Percentiles rank a stretch among this genome's conserved stretches.
Evolutionary conservation across 768 basidiomycete genomes (phyloP).

Genomic region (Suillus occidentalis): DNA sequence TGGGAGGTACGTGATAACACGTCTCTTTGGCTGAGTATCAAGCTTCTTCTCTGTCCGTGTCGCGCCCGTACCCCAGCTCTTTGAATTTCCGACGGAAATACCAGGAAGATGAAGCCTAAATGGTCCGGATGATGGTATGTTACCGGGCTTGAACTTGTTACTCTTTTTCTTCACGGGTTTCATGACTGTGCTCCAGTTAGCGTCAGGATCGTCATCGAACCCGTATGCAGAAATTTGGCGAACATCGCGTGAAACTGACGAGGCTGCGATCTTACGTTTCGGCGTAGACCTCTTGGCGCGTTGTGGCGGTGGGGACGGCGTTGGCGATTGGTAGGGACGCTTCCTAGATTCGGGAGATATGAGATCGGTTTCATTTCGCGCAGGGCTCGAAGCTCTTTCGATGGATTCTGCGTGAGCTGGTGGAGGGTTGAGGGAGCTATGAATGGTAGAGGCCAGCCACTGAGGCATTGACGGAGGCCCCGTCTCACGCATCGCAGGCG

Average conservation of each 20-base stretch:
- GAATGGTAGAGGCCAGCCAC: conserved; percentile 9
- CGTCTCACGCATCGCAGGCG: neutral
- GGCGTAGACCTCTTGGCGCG: conserved; percentile 4
- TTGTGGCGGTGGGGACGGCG: conserved; percentile 8
- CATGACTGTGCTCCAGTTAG: conserved; percentile 10
- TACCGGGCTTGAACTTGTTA: neutral
- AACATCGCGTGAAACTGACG: neutral
- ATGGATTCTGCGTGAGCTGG: neutral
- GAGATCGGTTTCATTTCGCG: neutral
- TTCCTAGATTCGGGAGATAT: neutral
- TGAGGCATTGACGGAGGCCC: conserved; percentile 4
- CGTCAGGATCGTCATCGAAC: conserved; percentile 25
- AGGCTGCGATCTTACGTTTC: neutral
- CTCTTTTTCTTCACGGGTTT: conserved; percentile 6
- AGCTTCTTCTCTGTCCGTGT: conserved; percentile 2
- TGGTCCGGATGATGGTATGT: conserved; percentile 19
- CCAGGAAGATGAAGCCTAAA: conserved; percentile 26
- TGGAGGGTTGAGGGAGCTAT: neutral
- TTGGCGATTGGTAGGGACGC: neutral
- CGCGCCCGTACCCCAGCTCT: neutral
- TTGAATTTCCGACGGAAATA: neutral
- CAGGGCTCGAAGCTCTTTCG: neutral
- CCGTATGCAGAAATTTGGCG: conserved; percentile 16
- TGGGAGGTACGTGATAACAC: conserved; percentile 31
- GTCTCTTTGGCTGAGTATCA: conserved; percentile 9